These are phyloP conservation scores for Berberis thunbergii DNA, from an alignment of 164 flowering plant genomes.

Conservation along the genomic window DNA sequence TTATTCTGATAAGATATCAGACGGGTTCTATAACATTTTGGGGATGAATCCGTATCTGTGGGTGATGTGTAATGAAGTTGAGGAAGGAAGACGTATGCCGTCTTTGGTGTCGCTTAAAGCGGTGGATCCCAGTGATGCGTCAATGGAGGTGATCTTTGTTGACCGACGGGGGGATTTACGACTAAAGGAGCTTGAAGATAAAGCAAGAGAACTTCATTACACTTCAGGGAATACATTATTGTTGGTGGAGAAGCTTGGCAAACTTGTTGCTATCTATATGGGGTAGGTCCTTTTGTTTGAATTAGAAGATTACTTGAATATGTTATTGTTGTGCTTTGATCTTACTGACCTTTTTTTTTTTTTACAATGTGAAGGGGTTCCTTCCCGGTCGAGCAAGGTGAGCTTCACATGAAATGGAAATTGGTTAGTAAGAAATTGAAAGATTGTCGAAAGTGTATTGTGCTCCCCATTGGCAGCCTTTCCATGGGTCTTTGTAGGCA, in stretches of 20 bases:
- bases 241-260: conserved; percentile 71
- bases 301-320: neutral
- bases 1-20: conserved; percentile 77
- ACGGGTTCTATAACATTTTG: conserved; percentile 87
- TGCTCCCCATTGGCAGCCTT: conserved; percentile 76
- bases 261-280: conserved; percentile 77
- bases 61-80: conserved; percentile 79
- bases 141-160: conserved; percentile 82
- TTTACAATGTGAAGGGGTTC: conserved; percentile 52
- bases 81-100: conserved; percentile 70
- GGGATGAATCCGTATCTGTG: conserved; percentile 94
- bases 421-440: conserved; percentile 49
- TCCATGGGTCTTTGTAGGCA: conserved; percentile 90
- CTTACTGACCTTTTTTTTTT: conserved; percentile 7
- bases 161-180: conserved; percentile 61
- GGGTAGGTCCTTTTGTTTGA: conserved; percentile 44
- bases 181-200: conserved; percentile 73
- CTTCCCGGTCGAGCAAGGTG: conserved; percentile 74
- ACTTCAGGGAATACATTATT: conserved; percentile 49
- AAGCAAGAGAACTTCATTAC: conserved; percentile 57
- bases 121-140: conserved; percentile 49
- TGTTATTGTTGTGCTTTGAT: conserved; percentile 3
- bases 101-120: conserved; percentile 57
- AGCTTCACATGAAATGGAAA: conserved; percentile 66
- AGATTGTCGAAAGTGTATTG: conserved; percentile 56